Evolutionary conservation across 2,329 filamentous ascomycete species (phyloP), one percentile per base, ranked within the genome.

Genomic region (Curvularia spicifera): DNA sequence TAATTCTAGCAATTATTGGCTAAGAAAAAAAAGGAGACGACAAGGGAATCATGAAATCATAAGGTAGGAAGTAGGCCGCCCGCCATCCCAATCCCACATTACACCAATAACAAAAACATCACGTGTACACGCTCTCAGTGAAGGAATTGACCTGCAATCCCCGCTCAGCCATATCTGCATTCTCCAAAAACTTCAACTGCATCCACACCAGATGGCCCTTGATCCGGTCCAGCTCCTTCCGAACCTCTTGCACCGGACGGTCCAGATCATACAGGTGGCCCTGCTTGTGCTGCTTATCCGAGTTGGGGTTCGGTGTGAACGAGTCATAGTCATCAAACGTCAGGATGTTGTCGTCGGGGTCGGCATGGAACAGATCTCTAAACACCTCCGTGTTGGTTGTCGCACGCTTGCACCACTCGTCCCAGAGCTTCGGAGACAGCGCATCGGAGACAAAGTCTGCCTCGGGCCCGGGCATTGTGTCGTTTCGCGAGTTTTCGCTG

Each of bases 171-270:
- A 98, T 96, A 68, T 91, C 84, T 0, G 89, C 92, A 63, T 96
- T 88, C 69, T 85, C 83, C 72, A 98, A 78, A 74, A 97, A 98
- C 45, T 93, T 86, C 70, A 98, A 76, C n/a, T 93, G 93, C 88
- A 97, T 94, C 91, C 91, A 96, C 6, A 98, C 94, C 40, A 98
- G 77, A 80, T 98, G 94, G 0, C 94, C 94, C 78, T 87, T 89
- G 66, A 98, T 87, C 71, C 89, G 83, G 68, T 92, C 88, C 49
- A 98, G 80, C 76, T 94, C 92, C 64, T 83, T 76, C 15, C 91
- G 84, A 6, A 95, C 87, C 54, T 96, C 89, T 24, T 88, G 82
- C 0, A 87, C 85, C 0, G 71, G 67, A 7, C 67, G 57, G 76
- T 89, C 91, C 57, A 86, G 86, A 74, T 96, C 92, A 69, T 91